Evolutionary conservation across 352 stramenopile species (phyloP).

Genomic region (Phytopythium cucurbitacearum): DNA sequence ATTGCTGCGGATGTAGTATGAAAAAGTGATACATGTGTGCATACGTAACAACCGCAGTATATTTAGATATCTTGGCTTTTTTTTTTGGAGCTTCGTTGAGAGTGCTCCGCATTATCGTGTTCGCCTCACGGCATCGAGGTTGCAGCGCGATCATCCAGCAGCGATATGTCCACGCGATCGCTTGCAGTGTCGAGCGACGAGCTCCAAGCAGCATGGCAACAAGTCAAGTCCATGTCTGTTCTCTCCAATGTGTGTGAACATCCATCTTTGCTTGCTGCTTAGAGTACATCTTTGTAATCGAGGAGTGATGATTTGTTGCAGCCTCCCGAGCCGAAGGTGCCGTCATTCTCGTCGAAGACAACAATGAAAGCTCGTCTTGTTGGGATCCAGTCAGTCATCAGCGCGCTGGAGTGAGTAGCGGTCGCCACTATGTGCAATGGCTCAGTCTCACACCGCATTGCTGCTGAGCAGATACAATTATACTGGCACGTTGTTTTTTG

Average conservation of each 20-base stretch:
- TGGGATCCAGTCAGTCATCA: constrained; percentile 65
- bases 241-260: constrained; percentile 39
- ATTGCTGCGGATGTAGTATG: no score
- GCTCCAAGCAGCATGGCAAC: constrained; percentile 60
- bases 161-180: constrained; percentile 30
- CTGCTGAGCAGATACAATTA: constrained; percentile 69
- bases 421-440: neutral
- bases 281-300: neutral
- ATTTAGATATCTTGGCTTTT: neutral
- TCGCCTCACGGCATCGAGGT: neutral
- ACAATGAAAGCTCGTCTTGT: constrained; percentile 53
- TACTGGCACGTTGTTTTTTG: constrained; percentile 82
- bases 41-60: no score
- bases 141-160: neutral
- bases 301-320: constrained; percentile 8
- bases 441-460: neutral
- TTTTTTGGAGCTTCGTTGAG: neutral
- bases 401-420: constrained; percentile 54
- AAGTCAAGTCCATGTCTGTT: constrained; percentile 52
- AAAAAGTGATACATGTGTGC: no score
- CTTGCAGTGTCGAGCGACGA: constrained; percentile 51
- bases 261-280: neutral
- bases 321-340: constrained; percentile 60
- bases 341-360: constrained; percentile 43
- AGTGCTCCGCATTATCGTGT: neutral